A percentile compares a stretch with the other conserved stretches of the same genome.
Evolutionary conservation across 495 filamentous ascomycete species (phyloP).

Genomic region (Penicillium bovifimosum): DNA sequence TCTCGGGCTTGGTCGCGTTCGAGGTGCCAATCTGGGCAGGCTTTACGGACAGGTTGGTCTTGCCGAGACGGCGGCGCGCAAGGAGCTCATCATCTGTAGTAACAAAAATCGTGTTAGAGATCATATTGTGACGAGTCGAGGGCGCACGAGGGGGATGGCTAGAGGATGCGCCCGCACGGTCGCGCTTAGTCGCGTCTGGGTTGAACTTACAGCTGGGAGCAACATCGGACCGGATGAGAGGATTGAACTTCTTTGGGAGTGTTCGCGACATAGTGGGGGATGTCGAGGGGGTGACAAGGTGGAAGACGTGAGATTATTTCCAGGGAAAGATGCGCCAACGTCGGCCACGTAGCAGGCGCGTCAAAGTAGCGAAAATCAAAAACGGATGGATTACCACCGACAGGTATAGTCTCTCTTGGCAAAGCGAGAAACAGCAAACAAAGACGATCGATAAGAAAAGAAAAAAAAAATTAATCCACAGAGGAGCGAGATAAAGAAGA

Average conservation of each 20-base stretch:
- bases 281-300: not conserved
- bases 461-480: not conserved
- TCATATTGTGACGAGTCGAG: not conserved
- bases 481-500: slow-evolving; percentile 13
- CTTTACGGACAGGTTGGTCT: slow-evolving; percentile 84
- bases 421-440: not conserved
- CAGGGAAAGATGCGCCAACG: slow-evolving; percentile 27
- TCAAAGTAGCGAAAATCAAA: slow-evolving; percentile 17
- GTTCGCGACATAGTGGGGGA: slow-evolving; percentile 52
- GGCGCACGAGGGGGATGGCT: slow-evolving; percentile 10
- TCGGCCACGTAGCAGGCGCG: slow-evolving; percentile 49
- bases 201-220: slow-evolving; percentile 56
- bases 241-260: slow-evolving; percentile 70
- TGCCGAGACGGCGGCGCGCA: slow-evolving; percentile 77
- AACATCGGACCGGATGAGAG: slow-evolving; percentile 66
- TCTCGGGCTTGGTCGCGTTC: slow-evolving; percentile 63
- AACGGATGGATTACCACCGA: slow-evolving; percentile 9
- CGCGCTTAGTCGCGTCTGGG: slow-evolving; percentile 18
- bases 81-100: slow-evolving; percentile 73
- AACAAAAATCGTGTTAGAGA: slow-evolving; percentile 24
- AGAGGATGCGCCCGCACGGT: slow-evolving; percentile 8
- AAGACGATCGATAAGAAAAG: slow-evolving; percentile 2
- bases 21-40: slow-evolving; percentile 56
- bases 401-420: not conserved
- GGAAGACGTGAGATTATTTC: not conserved